phyloP scores from a whole-genome alignment of 345 rosid species.

The Punica granatum region DNA sequence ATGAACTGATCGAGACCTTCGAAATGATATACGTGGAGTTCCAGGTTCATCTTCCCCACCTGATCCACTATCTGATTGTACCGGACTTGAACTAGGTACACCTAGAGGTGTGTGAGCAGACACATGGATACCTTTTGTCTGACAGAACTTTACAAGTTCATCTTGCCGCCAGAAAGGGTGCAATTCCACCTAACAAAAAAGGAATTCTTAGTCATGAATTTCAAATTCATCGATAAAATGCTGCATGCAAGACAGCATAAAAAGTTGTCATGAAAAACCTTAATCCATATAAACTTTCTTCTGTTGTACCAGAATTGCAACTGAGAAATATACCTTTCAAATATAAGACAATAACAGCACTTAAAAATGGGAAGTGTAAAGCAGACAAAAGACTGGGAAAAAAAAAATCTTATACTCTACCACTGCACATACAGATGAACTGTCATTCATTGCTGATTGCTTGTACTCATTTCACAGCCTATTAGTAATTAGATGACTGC shows the following conservation, averaged over 20 bases:
- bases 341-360: background rate
- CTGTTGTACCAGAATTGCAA: background rate
- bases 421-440: background rate
- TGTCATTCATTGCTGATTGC: background rate
- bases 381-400: background rate
- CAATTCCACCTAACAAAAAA: constrained; percentile 40
- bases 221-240: background rate
- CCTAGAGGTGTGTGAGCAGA: constrained; percentile 69
- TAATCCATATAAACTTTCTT: background rate
- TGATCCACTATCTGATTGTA: constrained; percentile 50
- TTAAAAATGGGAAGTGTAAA: background rate
- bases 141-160: constrained; percentile 57
- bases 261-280: background rate
- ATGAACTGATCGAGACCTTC: constrained; percentile 60
- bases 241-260: background rate
- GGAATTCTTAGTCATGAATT: background rate
- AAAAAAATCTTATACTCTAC: background rate
- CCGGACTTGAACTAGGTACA: constrained; percentile 46
- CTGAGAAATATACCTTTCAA: background rate
- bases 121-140: constrained; percentile 47
- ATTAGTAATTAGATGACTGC: background rate
- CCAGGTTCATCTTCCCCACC: constrained; percentile 65
- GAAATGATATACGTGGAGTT: constrained; percentile 54
- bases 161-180: constrained; percentile 70
- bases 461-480: background rate